These are phyloP conservation scores for Salix arbutifolia DNA, from an alignment of 345 rosid species.

Conservation along the genomic window DNA sequence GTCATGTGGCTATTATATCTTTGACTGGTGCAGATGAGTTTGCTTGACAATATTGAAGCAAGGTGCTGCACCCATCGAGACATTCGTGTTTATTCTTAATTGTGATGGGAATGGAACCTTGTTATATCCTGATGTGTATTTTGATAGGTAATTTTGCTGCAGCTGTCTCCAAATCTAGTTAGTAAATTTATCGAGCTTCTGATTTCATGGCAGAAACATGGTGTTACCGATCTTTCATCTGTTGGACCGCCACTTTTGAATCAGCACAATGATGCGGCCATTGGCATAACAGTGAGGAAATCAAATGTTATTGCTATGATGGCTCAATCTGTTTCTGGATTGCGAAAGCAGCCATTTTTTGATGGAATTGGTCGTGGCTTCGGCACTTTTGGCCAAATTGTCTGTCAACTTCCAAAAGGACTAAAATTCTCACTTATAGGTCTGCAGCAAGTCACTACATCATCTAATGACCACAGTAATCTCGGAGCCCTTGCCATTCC, in stretches of 20 bases:
- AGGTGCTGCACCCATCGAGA: neutral
- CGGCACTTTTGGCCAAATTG: slow-evolving; percentile 69
- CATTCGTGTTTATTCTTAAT: neutral
- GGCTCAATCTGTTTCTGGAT: slow-evolving; percentile 55
- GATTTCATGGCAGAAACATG: slow-evolving; percentile 46
- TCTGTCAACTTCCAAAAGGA: slow-evolving; percentile 51
- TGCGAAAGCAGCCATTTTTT: slow-evolving; percentile 23
- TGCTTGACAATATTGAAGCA: neutral
- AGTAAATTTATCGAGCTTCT: slow-evolving; percentile 7
- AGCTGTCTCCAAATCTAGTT: neutral
- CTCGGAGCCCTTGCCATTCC: slow-evolving; percentile 57
- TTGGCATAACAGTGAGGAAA: slow-evolving; percentile 59
- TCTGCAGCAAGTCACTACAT: slow-evolving; percentile 40
- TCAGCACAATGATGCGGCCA: slow-evolving; percentile 52
- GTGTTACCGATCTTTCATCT: slow-evolving; percentile 50
- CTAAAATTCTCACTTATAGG: slow-evolving; percentile 60
- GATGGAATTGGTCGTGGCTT: slow-evolving; percentile 36
- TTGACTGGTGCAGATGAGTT: neutral
- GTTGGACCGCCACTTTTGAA: slow-evolving; percentile 64
- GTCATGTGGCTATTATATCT: neutral
- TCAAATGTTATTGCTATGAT: slow-evolving; percentile 58
- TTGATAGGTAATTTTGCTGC: neutral
- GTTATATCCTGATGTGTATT: neutral
- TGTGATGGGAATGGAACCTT: neutral
- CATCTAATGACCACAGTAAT: slow-evolving; percentile 21